Conservation (phyloP, 441 rosid species). For the Gossypium aridum region DNA sequence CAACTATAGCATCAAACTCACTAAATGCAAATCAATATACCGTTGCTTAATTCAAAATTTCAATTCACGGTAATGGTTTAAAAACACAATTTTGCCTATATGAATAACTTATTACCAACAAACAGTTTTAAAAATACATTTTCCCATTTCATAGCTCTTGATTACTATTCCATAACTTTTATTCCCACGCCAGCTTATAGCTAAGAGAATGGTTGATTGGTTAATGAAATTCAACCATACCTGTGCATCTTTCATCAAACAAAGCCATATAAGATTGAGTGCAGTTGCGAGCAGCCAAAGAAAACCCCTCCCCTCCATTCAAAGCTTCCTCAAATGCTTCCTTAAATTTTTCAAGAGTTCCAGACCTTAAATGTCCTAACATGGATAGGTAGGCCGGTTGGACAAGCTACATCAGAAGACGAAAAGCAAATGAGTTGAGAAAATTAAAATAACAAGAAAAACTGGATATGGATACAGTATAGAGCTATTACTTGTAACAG, state of each 20-base stretch:
- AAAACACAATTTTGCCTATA: background rate
- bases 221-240: constrained; percentile 25
- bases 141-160: background rate
- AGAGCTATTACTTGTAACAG: constrained; percentile 69
- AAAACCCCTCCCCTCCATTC: constrained; percentile 66
- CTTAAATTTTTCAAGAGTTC: constrained; percentile 62
- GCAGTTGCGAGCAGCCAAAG: constrained; percentile 49
- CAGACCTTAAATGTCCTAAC: constrained; percentile 66
- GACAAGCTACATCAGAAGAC: constrained; percentile 53
- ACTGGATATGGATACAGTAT: background rate
- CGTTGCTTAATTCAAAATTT: background rate
- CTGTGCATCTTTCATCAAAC: constrained; percentile 70
- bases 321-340: constrained; percentile 73
- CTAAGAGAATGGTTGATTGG: background rate
- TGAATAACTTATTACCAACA: background rate
- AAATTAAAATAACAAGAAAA: background rate
- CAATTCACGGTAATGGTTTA: background rate
- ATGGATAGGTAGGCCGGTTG: constrained; percentile 75
- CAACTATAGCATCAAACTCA: background rate
- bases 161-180: background rate
- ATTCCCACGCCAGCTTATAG: background rate
- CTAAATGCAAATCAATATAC: background rate
- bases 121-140: background rate
- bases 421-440: constrained; percentile 10
- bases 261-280: constrained; percentile 37